A percentile compares a stretch with the other conserved stretches of the same genome.
These are phyloP conservation scores for Lactarius quietus DNA, from an alignment of 768 basidiomycete species.

Conservation along the genomic window DNA sequence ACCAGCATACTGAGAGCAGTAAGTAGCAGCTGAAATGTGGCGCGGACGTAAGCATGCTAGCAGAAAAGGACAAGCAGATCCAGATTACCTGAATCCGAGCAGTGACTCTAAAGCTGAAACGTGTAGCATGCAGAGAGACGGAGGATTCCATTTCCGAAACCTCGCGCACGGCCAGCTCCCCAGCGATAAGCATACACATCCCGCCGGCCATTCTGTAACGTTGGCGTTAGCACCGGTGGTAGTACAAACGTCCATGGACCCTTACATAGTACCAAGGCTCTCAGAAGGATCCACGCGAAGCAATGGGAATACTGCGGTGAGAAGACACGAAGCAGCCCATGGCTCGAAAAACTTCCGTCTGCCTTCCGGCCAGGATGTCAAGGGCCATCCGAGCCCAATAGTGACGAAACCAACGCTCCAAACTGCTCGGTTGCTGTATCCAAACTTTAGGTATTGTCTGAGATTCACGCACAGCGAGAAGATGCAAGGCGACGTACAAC, in stretches of 20 bases:
- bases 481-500: slow-evolving; percentile 48
- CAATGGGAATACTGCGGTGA: slow-evolving; percentile 65
- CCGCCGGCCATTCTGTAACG: slow-evolving; percentile 40
- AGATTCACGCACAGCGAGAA: background rate
- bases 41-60: background rate
- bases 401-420: slow-evolving; percentile 66
- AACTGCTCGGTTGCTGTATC: slow-evolving; percentile 65
- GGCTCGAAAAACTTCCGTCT: slow-evolving; percentile 29
- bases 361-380: slow-evolving; percentile 43
- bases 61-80: background rate
- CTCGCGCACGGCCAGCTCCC: slow-evolving; percentile 12
- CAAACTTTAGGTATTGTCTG: slow-evolving; percentile 41
- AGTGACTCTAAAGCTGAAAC: background rate
- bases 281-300: slow-evolving; percentile 72
- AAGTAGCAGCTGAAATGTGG: slow-evolving; percentile 39
- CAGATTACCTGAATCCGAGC: slow-evolving; percentile 15
- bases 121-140: background rate
- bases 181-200: slow-evolving; percentile 36
- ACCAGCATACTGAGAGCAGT: slow-evolving; percentile 47
- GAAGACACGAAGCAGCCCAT: slow-evolving; percentile 52
- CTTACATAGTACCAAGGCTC: slow-evolving; percentile 54
- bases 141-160: slow-evolving; percentile 2
- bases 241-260: slow-evolving; percentile 27
- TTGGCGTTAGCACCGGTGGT: background rate
- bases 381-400: slow-evolving; percentile 66